Base-by-base conservation (phyloP, 805 yeast genomes). In the Kodamaea leandrae region DNA sequence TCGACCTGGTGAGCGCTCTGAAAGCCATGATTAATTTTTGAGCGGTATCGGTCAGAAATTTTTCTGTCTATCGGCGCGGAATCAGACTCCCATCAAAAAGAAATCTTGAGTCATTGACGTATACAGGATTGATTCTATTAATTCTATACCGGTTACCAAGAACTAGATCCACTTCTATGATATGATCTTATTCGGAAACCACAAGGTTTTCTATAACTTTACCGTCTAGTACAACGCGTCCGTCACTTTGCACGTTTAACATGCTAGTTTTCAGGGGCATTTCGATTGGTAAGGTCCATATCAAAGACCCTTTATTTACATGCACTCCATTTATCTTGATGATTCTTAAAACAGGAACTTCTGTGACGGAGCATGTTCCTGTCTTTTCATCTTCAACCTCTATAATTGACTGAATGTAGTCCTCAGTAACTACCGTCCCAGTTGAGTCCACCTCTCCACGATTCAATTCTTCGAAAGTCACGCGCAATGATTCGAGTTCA, bases 381-480 rank as follows among this genome's bases (percentile, higher is more conserved):
- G 9, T 18, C 12, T 19, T 9, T 14, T 29, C 21, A 38, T 37
- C 18, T 29, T 47, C 43, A 25, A 30, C 43, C 17, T 44, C 36
- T 32, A 48, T 25, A 16, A 51, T 20, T 14, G 38, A 18, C 7
- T 42, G 37, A 1, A 66, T 43, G 41, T 52, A 60, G 6, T 60
- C 58, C 6, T 46, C 39, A 2, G 63, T 57, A 6, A 75, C 56
- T 6, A 49, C 36, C 1, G 50, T 45, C 35, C 77, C 77, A 16
- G 43, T 43, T 0, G 58, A 36, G 46, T 80, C 83, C 12, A 77
- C 44, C 1, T 54, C 42, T 0, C 74, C 75, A 1, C 60, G 51
- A 6, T 42, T 44, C 15, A 80, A 44, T 16, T 62, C 58, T 55
- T 83, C 88, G 25, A 81, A 42, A 4, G 58, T 53, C 12, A 79